These are phyloP conservation scores for Postia placenta DNA, from an alignment of 768 basidiomycete species.

Conservation along the genomic window DNA sequence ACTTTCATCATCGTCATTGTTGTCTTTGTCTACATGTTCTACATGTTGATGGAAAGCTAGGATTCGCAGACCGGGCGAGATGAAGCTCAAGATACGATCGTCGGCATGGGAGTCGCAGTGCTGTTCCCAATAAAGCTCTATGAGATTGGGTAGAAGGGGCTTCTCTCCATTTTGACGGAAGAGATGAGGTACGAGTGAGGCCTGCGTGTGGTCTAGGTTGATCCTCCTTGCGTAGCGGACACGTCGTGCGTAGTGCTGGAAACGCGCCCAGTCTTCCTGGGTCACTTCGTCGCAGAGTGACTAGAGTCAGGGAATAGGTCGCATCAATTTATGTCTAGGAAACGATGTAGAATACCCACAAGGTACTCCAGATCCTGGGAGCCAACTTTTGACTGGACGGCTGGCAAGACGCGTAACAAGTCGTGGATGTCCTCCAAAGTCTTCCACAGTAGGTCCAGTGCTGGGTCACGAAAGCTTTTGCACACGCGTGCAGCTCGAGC, in stretches of 20 bases:
- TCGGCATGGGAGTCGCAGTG: background rate
- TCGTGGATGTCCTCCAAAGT: too few species aligned
- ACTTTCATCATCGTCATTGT: background rate
- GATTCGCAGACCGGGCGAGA: background rate
- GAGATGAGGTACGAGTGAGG: background rate
- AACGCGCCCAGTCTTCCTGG: background rate
- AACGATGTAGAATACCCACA: background rate
- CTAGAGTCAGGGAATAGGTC: background rate
- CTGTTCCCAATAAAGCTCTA: background rate
- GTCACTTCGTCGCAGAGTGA: background rate
- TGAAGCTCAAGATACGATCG: background rate
- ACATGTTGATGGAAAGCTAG: background rate
- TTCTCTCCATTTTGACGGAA: background rate
- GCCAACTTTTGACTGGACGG: too few species aligned
- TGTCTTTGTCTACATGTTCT: background rate
- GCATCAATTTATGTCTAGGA: background rate
- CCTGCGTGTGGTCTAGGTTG: background rate
- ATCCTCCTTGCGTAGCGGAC: background rate
- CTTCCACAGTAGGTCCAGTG: background rate
- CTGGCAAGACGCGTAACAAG: too few species aligned
- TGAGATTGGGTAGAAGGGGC: background rate
- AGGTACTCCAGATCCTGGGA: background rate
- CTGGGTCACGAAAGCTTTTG: background rate
- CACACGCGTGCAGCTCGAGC: background rate
- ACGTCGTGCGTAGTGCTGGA: background rate